phyloP scores from a whole-genome alignment of 345 rosid species.

The Brassica nigra region DNA sequence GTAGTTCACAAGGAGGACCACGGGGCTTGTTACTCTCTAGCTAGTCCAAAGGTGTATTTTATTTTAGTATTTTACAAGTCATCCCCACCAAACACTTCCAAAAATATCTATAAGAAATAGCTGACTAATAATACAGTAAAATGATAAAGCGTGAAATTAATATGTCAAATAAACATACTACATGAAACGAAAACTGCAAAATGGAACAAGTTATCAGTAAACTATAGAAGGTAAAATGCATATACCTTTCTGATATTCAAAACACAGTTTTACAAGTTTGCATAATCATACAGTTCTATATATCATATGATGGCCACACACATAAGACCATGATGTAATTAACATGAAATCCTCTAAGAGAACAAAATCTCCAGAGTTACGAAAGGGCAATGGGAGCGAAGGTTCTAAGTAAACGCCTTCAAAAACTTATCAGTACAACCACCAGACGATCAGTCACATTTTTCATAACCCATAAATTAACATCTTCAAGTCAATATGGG shows the following conservation, averaged over 20 bases:
- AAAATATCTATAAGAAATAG: background rate
- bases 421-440: background rate
- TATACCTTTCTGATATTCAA: background rate
- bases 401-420: background rate
- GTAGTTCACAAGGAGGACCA: slow-evolving; percentile 31
- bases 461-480: background rate
- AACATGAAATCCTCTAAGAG: background rate
- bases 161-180: background rate
- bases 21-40: slow-evolving; percentile 4
- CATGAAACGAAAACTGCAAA: background rate
- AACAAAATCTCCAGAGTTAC: background rate
- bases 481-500: background rate
- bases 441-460: background rate
- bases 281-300: background rate
- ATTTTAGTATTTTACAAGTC: slow-evolving; percentile 10
- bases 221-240: background rate
- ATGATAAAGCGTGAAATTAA: background rate
- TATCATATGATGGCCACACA: background rate
- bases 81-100: slow-evolving; percentile 1
- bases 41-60: background rate
- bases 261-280: too few relatives aligned
- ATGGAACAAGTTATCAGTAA: background rate
- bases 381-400: background rate
- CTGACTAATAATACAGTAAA: background rate
- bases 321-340: background rate